Percentiles rank a stretch among this genome's conserved stretches.
Evolutionary conservation across 2,329 filamentous ascomycete genomes (phyloP).

Genomic region (Beauveria sp.): DNA sequence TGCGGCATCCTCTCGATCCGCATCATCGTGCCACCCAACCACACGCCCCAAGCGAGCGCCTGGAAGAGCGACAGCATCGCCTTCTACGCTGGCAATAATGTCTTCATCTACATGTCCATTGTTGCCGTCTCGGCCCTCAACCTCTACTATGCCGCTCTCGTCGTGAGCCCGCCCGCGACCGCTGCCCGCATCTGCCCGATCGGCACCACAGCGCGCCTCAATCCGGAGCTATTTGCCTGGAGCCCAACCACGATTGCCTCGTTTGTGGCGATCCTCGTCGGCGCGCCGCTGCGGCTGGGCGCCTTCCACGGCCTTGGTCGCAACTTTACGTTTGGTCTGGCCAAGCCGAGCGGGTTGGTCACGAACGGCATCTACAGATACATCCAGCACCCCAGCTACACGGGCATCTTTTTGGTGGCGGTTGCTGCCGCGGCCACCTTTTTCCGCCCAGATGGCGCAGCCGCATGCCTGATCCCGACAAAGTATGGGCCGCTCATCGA

Average conservation of each 20-base stretch:
- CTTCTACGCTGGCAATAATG: neutral
- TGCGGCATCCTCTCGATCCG: neutral
- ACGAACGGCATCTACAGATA: slow-evolving; percentile 42
- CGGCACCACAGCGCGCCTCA: neutral
- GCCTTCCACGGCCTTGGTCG: slow-evolving; percentile 38
- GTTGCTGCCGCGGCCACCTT: slow-evolving; percentile 25
- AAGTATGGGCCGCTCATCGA: neutral
- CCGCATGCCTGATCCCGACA: neutral
- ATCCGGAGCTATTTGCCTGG: neutral
- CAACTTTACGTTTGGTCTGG: slow-evolving; percentile 46
- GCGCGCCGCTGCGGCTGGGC: slow-evolving; percentile 22
- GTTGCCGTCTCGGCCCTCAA: neutral
- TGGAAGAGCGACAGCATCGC: neutral
- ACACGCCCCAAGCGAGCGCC: neutral
- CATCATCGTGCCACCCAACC: neutral
- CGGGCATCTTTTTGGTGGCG: slow-evolving; percentile 31
- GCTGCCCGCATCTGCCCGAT: neutral
- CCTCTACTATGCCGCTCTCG: neutral
- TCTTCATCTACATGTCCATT: neutral
- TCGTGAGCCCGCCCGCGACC: neutral
- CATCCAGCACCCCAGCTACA: slow-evolving; percentile 47
- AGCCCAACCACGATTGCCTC: neutral
- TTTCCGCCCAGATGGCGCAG: slow-evolving; percentile 16
- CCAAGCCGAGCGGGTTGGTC: slow-evolving; percentile 35
- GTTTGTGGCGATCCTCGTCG: slow-evolving; percentile 18